Conservation (phyloP, 306 rosid genomes). For the Casuarina cunninghamiana region DNA sequence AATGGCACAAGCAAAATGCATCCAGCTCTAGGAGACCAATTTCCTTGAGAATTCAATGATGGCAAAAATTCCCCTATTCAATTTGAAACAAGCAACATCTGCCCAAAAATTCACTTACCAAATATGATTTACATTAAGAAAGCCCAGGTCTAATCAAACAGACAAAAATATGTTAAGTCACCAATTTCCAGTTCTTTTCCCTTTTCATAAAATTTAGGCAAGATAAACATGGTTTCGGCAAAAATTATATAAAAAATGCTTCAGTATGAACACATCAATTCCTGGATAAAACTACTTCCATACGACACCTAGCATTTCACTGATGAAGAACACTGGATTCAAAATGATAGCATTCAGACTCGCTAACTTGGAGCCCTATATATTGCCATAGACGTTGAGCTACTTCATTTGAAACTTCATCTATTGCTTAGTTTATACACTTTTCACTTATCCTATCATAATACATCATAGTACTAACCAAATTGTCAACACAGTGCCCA, state of each 20-base stretch:
- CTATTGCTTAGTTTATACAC: neutral
- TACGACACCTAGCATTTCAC: neutral
- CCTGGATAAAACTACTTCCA: neutral
- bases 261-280: neutral
- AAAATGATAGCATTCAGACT: neutral
- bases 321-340: neutral
- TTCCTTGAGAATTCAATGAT: neutral
- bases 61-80: neutral
- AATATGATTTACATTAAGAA: neutral
- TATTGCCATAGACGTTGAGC: neutral
- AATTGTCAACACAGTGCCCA: slow-evolving; percentile 69
- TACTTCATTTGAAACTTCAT: neutral
- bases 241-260: neutral
- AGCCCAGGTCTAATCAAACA: neutral
- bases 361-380: neutral
- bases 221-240: neutral
- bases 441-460: neutral
- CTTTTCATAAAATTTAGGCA: slow-evolving; percentile 11
- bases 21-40: neutral
- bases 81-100: neutral
- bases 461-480: slow-evolving; percentile 39
- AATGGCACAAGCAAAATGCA: neutral
- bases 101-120: neutral
- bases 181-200: neutral
- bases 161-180: neutral